A percentile compares a stretch with the other conserved stretches of the same genome.
Conservation (phyloP, 495 filamentous ascomycete genomes). For the Articulospora tetracladia region DNA sequence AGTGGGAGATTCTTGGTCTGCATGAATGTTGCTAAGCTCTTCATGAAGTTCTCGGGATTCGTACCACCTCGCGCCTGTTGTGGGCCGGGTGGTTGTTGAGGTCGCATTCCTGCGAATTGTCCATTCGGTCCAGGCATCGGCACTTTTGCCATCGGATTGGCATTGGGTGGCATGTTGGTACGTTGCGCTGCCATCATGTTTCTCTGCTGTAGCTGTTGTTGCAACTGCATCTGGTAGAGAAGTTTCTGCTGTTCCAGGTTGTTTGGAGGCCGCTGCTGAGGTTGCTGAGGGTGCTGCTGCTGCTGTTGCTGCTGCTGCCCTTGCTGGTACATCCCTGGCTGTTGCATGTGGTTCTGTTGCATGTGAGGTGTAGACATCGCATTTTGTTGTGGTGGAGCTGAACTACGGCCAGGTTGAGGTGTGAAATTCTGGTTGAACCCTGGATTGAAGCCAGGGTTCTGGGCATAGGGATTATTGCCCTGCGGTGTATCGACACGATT, state of each 20-base stretch:
- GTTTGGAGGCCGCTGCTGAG: constrained; percentile 29
- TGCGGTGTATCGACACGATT: constrained; percentile 74
- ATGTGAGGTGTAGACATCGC: constrained; percentile 30
- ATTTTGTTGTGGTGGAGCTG: constrained; percentile 47
- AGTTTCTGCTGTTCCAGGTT: constrained; percentile 40
- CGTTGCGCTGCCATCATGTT: constrained; percentile 48
- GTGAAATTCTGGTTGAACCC: constrained; percentile 49
- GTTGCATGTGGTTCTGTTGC: constrained; percentile 46
- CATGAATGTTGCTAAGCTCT: constrained; percentile 70
- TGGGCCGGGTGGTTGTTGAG: constrained; percentile 22
- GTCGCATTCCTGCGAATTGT: constrained; percentile 28
- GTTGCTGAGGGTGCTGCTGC: constrained; percentile 41
- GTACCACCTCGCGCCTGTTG: constrained; percentile 1
- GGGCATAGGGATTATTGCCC: constrained; percentile 50
- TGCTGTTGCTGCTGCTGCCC: constrained; percentile 45
- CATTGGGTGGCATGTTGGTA: constrained; percentile 39
- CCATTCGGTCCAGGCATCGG: constrained; percentile 31
- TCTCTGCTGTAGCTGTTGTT: constrained; percentile 61
- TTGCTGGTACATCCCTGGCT: constrained; percentile 48
- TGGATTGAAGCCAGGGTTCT: constrained; percentile 53
- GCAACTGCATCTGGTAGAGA: constrained; percentile 61
- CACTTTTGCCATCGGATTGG: constrained; percentile 42
- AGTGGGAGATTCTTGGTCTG: constrained; percentile 59
- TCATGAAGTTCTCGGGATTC: constrained; percentile 70
- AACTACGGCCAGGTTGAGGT: constrained; percentile 45